Percentiles rank a stretch among this genome's conserved stretches.
These are phyloP conservation scores for Volutella citrinella DNA, from an alignment of 2,329 filamentous ascomycete species.

Conservation along the genomic window DNA sequence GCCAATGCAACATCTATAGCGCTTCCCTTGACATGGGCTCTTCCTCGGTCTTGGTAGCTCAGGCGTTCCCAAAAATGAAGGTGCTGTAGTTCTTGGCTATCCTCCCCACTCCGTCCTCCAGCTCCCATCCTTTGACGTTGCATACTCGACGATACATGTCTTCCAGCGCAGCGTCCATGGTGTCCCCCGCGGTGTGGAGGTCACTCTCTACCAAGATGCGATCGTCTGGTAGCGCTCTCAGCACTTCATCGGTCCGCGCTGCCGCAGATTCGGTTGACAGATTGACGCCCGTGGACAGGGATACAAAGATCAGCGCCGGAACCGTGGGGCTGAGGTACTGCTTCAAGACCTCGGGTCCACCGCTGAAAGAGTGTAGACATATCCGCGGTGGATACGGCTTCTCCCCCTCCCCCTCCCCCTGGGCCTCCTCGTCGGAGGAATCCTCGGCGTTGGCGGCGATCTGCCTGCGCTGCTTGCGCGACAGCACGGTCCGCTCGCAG, in stretches of 20 bases:
- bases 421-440: slow-evolving; percentile 37
- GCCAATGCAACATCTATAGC: no score
- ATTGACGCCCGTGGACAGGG: slow-evolving; percentile 84
- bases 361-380: slow-evolving; percentile 92
- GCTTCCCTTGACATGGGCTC: no score
- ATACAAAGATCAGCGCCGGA: slow-evolving; percentile 79
- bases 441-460: slow-evolving; percentile 48
- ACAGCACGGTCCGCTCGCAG: slow-evolving; percentile 59
- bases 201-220: slow-evolving; percentile 87
- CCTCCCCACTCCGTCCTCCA: slow-evolving; percentile 66
- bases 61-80: slow-evolving; percentile 77
- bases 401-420: slow-evolving; percentile 28
- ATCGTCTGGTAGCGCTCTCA: slow-evolving; percentile 73
- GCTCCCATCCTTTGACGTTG: slow-evolving; percentile 69
- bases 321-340: slow-evolving; percentile 74
- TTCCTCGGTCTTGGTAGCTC: no score
- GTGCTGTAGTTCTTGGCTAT: slow-evolving; percentile 73
- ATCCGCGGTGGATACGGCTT: slow-evolving; percentile 81
- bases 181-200: slow-evolving; percentile 73
- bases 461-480: slow-evolving; percentile 54
- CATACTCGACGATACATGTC: slow-evolving; percentile 76
- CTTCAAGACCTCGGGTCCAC: slow-evolving; percentile 67
- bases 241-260: slow-evolving; percentile 57
- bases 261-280: slow-evolving; percentile 50
- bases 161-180: slow-evolving; percentile 77